A percentile compares a stretch with the other conserved stretches of the same genome.
Evolutionary conservation across 257 asterid species (phyloP).

Genomic region (Plantago elongata): DNA sequence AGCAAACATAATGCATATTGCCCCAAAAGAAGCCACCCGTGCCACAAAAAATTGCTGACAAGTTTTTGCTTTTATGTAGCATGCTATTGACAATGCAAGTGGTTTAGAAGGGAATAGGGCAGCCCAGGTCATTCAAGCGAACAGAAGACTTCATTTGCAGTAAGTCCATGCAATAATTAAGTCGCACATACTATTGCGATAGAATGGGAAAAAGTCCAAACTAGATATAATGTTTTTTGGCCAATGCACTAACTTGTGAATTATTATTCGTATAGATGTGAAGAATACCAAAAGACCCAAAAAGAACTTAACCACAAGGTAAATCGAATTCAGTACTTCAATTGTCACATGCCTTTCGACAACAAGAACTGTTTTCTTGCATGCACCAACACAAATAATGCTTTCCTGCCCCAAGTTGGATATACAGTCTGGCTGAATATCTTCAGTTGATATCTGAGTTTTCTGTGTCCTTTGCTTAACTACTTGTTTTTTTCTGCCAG

Average conservation of each 20-base stretch:
- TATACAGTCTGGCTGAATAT: no score
- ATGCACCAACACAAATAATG: no score
- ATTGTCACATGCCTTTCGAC: not conserved
- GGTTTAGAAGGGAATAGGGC: constrained; percentile 32
- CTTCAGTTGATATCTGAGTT: no score
- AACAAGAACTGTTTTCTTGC: no score
- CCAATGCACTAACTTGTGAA: not conserved
- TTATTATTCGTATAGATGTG: constrained; percentile 41
- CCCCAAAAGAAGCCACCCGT: not conserved
- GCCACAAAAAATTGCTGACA: constrained; percentile 17
- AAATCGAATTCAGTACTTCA: not conserved
- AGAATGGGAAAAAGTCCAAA: no score
- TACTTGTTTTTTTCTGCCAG: no score
- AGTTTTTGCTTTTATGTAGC: constrained; percentile 34
- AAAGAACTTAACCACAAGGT: constrained; percentile 37
- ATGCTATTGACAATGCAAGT: constrained; percentile 26
- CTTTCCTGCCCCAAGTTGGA: no score
- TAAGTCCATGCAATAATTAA: constrained; percentile 46
- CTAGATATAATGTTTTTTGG: no score
- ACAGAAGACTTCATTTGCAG: constrained; percentile 47
- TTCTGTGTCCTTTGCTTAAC: no score
- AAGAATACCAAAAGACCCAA: constrained; percentile 39
- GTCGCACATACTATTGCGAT: no score
- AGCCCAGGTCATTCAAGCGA: constrained; percentile 28
- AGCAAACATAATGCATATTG: not conserved